These are phyloP conservation scores for Seiridium cupressi DNA, from an alignment of 2,329 filamentous ascomycete species.

Conservation along the genomic window DNA sequence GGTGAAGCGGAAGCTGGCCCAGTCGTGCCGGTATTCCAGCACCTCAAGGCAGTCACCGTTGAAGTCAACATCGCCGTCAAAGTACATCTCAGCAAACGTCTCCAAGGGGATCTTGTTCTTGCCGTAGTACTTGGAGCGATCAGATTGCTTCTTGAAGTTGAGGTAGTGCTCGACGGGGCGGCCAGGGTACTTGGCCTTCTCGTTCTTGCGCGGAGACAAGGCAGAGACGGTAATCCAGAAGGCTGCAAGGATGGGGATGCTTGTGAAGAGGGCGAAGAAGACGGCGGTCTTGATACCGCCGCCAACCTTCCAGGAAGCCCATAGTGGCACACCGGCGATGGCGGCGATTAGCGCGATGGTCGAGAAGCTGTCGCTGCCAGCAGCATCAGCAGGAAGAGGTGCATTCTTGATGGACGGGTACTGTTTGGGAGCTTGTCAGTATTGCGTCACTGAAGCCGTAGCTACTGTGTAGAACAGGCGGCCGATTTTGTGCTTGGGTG, in stretches of 20 bases:
- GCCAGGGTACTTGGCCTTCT: conserved; percentile 85
- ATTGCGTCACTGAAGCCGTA: background rate
- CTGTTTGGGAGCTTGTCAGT: conserved; percentile 39
- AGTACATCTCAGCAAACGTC: conserved; percentile 98
- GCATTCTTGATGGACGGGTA: conserved; percentile 90
- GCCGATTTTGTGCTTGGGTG: background rate
- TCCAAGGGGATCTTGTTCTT: conserved; percentile 83
- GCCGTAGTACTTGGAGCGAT: conserved; percentile 68
- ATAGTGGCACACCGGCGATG: conserved; percentile 71
- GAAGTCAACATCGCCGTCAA: conserved; percentile 91
- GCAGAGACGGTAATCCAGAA: conserved; percentile 83
- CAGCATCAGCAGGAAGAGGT: conserved; percentile 84
- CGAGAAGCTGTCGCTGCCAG: conserved; percentile 84
- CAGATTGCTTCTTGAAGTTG: conserved; percentile 68
- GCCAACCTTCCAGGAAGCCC: conserved; percentile 77
- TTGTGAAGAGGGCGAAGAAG: conserved; percentile 79
- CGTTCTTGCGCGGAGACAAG: conserved; percentile 85
- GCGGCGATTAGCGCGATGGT: conserved; percentile 73
- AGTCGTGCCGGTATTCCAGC: conserved; percentile 93
- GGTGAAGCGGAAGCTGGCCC: conserved; percentile 93
- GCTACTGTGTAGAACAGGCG: background rate
- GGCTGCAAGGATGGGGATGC: conserved; percentile 72
- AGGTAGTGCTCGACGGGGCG: conserved; percentile 89
- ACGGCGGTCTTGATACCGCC: conserved; percentile 85
- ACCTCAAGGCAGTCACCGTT: conserved; percentile 89